Percentiles rank a stretch among this genome's conserved stretches.
phyloP scores from a whole-genome alignment of 139 green algal species.

The Chlamydomonas sphaeroides region DNA sequence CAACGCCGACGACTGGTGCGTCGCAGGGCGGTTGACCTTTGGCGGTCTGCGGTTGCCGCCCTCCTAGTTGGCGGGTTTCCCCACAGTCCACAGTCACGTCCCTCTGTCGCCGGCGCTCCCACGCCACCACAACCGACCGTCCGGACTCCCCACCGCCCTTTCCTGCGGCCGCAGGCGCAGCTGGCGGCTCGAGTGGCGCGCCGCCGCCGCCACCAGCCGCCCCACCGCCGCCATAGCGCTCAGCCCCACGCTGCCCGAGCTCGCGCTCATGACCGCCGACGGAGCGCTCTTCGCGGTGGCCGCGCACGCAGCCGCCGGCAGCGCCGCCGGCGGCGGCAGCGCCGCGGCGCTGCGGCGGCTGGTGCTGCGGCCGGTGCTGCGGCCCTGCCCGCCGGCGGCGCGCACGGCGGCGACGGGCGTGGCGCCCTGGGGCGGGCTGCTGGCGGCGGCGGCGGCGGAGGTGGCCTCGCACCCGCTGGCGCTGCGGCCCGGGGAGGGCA shows the following conservation, averaged over 20 bases:
- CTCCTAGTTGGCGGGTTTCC: no score
- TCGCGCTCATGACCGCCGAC: not conserved
- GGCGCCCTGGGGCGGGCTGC: no score
- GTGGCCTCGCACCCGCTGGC: not conserved
- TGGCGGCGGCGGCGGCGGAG: not conserved
- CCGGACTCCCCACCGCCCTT: no score
- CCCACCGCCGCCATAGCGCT: slow-evolving; percentile 1
- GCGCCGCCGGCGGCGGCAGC: not conserved
- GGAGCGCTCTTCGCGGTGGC: not conserved
- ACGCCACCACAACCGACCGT: no score
- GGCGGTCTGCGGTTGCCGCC: not conserved
- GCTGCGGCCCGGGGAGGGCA: not conserved
- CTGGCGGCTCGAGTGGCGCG: slow-evolving; percentile 40
- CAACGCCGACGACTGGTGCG: slow-evolving; percentile 18
- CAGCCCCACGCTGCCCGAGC: slow-evolving; percentile 29
- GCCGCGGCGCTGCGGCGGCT: slow-evolving; percentile 18
- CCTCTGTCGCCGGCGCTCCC: no score
- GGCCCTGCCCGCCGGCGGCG: not conserved
- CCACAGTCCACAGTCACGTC: no score
- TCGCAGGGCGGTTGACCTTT: no score
- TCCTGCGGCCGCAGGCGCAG: not conserved
- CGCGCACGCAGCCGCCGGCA: not conserved
- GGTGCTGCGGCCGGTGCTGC: slow-evolving; percentile 1
- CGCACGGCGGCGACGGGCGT: no score
- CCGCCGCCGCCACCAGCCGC: not conserved